Conservation (phyloP, 2,329 filamentous ascomycete species). For the Pseudocercospora musae region DNA sequence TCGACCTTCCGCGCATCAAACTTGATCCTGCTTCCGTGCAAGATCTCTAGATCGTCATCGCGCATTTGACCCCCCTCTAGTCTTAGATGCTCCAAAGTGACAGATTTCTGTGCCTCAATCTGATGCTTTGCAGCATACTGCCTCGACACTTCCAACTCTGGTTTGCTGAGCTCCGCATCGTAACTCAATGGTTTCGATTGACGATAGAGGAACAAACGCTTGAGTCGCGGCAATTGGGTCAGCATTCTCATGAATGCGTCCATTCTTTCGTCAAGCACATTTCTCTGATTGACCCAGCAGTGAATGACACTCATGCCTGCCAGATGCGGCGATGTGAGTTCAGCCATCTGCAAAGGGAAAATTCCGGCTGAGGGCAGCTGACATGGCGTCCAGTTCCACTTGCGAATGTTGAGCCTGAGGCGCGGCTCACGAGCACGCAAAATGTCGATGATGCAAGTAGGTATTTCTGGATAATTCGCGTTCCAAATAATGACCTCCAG, state of each 20-base stretch:
- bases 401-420: not conserved
- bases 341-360: not conserved
- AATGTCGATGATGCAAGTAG: not conserved
- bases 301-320: not conserved
- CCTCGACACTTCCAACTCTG: not conserved
- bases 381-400: conserved; percentile 1
- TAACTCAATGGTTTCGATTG: not conserved
- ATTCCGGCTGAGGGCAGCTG: not conserved
- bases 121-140: not conserved
- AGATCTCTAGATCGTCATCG: not conserved
- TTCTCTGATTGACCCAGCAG: not conserved
- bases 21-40: not conserved
- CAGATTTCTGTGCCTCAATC: not conserved
- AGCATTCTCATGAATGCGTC: not conserved
- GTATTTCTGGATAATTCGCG: not conserved
- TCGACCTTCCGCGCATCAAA: not conserved
- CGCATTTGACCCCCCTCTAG: not conserved
- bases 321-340: not conserved
- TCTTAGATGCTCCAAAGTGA: not conserved
- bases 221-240: not conserved
- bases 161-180: not conserved
- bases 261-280: not conserved
- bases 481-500: not conserved
- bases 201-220: not conserved
- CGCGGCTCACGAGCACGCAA: not conserved